Base-by-base conservation (phyloP, 2,329 filamentous ascomycete genomes). In the Trichoderma koningiopsis region DNA sequence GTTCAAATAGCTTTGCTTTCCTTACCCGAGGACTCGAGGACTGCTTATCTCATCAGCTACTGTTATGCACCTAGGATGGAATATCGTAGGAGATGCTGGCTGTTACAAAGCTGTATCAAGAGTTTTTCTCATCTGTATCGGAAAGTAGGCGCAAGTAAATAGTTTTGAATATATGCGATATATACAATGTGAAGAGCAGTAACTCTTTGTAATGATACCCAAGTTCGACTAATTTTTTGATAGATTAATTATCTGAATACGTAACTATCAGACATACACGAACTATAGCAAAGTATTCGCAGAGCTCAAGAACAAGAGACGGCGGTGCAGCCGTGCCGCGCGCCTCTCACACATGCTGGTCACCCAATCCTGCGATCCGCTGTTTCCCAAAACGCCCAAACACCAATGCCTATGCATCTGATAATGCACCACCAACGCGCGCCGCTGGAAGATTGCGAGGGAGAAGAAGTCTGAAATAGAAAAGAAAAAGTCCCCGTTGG, bases 351-450 rank as follows among this genome's bases (percentile, higher is more conserved):
- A 31, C 33, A 14, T 47, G 14, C 52, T 19, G 10, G 22, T n/a
- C 37, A 27, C 47, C n/a, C 27, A 49, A 49, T 55, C 27, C 10
- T 4, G 24, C 52, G 4, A 49, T 49, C n/a, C 47, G 22, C n/a
- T n/a, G 49, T 40, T 57, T 10, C 55, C 60, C 37, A 11, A 31
- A 29, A 70, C 57, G 56, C 68, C 68, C 14, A 22, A 47, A 70
- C 68, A 27, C 68, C 68, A 33, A 49, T 67, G 64, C 27, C 53
- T 24, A 43, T 60, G 19, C 53, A 53, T 29, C 40, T 31, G n/a
- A 43, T 53, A 10, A 62, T 52, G 60, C 43, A 33, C 22, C 11
- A 22, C 11, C 29, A 47, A 22, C 10, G 22, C 33, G 19, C 22
- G 29, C 2, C 53, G 58, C 37, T 31, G 29, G 27, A 10, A 58